Evolutionary conservation across 306 rosid genomes (phyloP).

Genomic region (Lupinus albus): DNA sequence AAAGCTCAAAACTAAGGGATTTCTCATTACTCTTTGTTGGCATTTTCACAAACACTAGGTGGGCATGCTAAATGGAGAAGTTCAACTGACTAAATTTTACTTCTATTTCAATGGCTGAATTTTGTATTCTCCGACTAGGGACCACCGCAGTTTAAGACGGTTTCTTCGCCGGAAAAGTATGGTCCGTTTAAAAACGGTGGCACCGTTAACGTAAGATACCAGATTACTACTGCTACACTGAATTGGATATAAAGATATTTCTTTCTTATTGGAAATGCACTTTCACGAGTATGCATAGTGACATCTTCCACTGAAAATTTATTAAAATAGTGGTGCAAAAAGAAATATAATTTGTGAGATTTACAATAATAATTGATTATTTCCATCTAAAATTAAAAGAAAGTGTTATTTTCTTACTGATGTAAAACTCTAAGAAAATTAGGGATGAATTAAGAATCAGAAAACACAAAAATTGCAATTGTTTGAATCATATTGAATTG

Average conservation of each 20-base stretch:
- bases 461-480: no score
- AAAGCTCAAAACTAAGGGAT: slow-evolving; percentile 16
- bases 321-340: no score
- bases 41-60: slow-evolving; percentile 45
- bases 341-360: no score
- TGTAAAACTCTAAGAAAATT: no score
- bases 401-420: no score
- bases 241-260: background rate
- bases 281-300: background rate
- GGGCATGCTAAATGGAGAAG: slow-evolving; percentile 25
- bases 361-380: no score
- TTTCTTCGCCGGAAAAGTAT: slow-evolving; percentile 3
- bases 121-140: background rate
- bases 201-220: background rate
- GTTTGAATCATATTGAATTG: no score
- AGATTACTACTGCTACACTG: background rate
- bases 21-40: slow-evolving; percentile 2
- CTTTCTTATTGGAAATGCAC: background rate
- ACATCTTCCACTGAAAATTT: background rate
- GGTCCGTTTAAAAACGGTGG: background rate
- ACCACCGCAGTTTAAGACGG: background rate
- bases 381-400: no score
- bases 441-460: no score
- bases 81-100: background rate
- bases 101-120: background rate